A percentile compares a stretch with the other conserved stretches of the same genome.
Evolutionary conservation across 2,329 filamentous ascomycete species (phyloP).

Genomic region (Colletotrichum costaricense): DNA sequence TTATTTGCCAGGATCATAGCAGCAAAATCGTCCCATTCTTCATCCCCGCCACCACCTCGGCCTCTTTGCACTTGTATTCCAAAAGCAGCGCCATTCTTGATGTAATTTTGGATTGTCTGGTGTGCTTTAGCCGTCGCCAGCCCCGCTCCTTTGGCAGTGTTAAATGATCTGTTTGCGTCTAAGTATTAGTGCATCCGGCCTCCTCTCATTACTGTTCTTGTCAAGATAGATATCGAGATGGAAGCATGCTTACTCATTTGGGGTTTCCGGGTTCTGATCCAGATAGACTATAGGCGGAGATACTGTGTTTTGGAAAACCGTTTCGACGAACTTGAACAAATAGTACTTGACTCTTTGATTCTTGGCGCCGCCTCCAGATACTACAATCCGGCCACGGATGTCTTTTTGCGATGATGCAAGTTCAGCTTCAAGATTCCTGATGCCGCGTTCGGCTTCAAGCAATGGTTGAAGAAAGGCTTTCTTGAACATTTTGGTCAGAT

Average conservation of each 20-base stretch:
- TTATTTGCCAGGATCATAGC: background rate
- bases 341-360: background rate
- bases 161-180: background rate
- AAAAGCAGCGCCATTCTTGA: background rate
- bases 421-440: too few relatives aligned
- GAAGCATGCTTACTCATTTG: background rate
- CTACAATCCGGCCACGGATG: background rate
- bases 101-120: background rate
- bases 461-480: too few relatives aligned
- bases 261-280: too few relatives aligned
- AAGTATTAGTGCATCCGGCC: background rate
- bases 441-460: too few relatives aligned
- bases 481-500: too few relatives aligned
- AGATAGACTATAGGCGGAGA: too few relatives aligned
- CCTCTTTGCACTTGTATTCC: slow-evolving; percentile 8
- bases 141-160: background rate
- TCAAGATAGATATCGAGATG: background rate
- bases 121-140: background rate
- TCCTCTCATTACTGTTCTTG: too few relatives aligned
- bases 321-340: background rate
- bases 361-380: slow-evolving; percentile 7
- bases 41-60: background rate
- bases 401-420: too few relatives aligned
- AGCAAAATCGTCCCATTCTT: background rate
- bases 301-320: background rate